Evolutionary conservation across 306 rosid genomes (phyloP).

Genomic region (Acmispon strigosus): DNA sequence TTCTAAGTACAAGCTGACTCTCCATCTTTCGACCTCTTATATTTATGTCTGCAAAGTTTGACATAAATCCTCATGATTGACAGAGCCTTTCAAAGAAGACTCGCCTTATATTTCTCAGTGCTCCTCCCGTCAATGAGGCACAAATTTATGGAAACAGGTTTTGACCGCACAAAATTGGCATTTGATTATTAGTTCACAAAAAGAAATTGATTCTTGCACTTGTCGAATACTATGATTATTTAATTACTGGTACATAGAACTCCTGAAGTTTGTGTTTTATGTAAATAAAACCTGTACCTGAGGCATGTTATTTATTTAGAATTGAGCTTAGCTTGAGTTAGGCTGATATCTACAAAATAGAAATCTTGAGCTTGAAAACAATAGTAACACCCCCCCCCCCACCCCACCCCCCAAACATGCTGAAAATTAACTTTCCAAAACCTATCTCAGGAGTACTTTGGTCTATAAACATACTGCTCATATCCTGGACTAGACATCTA

Average conservation of each 20-base stretch:
- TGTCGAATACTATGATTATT: background rate
- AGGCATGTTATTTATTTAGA: background rate
- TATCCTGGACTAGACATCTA: too few species aligned
- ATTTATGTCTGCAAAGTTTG: conserved; percentile 1
- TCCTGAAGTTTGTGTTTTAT: background rate
- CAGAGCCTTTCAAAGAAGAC: conserved; percentile 61
- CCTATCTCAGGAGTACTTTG: background rate
- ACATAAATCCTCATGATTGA: conserved; percentile 3
- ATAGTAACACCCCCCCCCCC: background rate
- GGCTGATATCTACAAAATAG: background rate
- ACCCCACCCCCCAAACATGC: background rate
- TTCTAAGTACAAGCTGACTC: background rate
- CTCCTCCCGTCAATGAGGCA: conserved; percentile 59
- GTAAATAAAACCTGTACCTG: background rate
- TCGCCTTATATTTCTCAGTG: conserved; percentile 53
- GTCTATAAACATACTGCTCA: background rate
- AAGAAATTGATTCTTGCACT: background rate
- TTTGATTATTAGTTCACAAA: background rate
- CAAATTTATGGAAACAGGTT: conserved; percentile 42
- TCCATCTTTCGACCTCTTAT: background rate
- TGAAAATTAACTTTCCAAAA: background rate
- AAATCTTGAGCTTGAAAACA: background rate
- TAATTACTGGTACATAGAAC: background rate
- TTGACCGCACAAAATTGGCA: background rate
- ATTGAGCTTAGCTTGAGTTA: background rate